These are phyloP conservation scores for Yarrowia yakushimensis DNA, from an alignment of 805 yeast genomes.

Conservation along the genomic window DNA sequence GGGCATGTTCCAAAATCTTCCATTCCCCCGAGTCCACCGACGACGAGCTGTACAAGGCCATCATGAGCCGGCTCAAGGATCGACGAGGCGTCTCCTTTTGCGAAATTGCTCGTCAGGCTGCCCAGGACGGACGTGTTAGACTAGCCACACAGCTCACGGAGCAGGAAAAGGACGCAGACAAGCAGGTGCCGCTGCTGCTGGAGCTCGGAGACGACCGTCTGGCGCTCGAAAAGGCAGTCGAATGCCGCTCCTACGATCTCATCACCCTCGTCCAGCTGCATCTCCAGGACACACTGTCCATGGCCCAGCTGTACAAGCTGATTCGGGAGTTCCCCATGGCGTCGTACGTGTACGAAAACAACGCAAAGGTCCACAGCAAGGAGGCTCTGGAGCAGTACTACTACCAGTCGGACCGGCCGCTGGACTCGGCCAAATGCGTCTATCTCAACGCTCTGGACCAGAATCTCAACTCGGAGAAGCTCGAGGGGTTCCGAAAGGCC, in stretches of 20 bases:
- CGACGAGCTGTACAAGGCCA: conserved; percentile 49
- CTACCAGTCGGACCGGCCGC: conserved; percentile 59
- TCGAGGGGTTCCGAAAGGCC: conserved; percentile 36
- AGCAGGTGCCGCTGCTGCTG: conserved; percentile 60
- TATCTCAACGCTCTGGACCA: conserved; percentile 34
- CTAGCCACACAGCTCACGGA: conserved; percentile 66
- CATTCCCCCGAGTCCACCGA: conserved; percentile 55
- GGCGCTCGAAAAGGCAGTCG: conserved; percentile 66
- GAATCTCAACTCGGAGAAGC: conserved; percentile 28
- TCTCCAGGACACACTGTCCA: conserved; percentile 52
- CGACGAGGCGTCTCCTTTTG: conserved; percentile 52
- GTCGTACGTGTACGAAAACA: conserved; percentile 42
- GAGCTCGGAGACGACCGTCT: conserved; percentile 67
- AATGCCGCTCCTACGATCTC: conserved; percentile 58
- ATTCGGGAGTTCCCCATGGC: conserved; percentile 50
- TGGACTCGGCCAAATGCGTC: conserved; percentile 46
- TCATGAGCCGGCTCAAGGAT: conserved; percentile 47
- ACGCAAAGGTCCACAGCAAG: conserved; percentile 37
- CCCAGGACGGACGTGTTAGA: conserved; percentile 73
- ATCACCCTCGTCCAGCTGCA: conserved; percentile 54
- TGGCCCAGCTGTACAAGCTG: conserved; percentile 66
- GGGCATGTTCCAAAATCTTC: conserved; percentile 75
- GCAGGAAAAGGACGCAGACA: conserved; percentile 58
- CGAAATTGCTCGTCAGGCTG: conserved; percentile 60
- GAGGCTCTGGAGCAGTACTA: conserved; percentile 51